Evolutionary conservation across 1,139 yeast genomes (phyloP).

Genomic region (Lodderomyces oxycetoniae): DNA sequence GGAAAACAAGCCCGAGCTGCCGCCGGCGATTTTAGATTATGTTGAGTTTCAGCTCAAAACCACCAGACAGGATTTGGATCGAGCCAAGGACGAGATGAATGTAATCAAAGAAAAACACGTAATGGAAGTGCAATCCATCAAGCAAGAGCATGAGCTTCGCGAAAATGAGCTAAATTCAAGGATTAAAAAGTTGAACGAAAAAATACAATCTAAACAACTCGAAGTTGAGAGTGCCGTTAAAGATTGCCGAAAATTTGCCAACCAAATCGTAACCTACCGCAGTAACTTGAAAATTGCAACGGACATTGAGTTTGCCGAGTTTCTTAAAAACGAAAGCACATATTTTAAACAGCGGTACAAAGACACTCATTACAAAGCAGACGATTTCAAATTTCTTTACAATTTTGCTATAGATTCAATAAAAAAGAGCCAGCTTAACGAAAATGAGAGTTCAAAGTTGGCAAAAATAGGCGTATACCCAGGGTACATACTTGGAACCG

Average conservation of each 20-base stretch:
- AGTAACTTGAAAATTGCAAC: constrained; percentile 3
- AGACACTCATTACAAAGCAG: constrained; percentile 34
- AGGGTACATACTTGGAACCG: constrained; percentile 19
- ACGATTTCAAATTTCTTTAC: constrained; percentile 52
- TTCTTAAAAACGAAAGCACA: constrained; percentile 23
- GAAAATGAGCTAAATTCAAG: constrained; percentile 1
- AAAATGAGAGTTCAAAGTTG: constrained; percentile 39
- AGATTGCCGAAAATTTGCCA: constrained; percentile 9
- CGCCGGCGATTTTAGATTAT: background rate
- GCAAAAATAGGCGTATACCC: constrained; percentile 50
- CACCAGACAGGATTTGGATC: background rate
- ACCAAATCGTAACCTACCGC: constrained; percentile 6
- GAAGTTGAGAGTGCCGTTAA: constrained; percentile 8
- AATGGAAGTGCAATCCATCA: background rate
- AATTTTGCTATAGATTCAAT: constrained; percentile 45
- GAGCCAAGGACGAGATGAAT: background rate
- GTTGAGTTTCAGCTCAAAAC: constrained; percentile 4
- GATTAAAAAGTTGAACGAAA: constrained; percentile 6
- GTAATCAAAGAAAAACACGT: constrained; percentile 1
- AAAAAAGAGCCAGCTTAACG: constrained; percentile 36
- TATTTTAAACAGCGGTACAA: constrained; percentile 37
- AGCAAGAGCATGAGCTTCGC: background rate
- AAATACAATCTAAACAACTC: constrained; percentile 6
- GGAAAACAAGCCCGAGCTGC: background rate
- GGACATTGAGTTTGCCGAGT: constrained; percentile 4